Evolutionary conservation across 257 asterid species (phyloP).

Genomic region (Solanum lignicaule): DNA sequence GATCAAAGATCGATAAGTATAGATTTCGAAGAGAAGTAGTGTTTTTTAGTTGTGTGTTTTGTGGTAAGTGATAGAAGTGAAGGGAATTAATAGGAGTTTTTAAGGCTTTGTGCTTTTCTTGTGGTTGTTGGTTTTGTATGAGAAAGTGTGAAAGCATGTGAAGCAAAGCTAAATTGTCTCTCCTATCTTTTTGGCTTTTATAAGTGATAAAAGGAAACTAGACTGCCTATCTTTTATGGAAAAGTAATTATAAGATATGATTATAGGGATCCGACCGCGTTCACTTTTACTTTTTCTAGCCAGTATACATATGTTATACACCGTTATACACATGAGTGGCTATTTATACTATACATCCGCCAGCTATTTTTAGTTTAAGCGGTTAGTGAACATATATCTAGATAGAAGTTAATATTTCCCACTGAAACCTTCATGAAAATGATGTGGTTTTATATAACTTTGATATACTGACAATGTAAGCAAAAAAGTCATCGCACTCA

Average conservation of each 20-base stretch:
- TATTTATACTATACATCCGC: background rate
- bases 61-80: background rate
- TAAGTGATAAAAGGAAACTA: constrained; percentile 50
- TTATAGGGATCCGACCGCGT: background rate
- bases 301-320: background rate
- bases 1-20: background rate
- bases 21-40: background rate
- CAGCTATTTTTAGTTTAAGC: background rate
- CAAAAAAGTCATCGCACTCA: background rate
- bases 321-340: background rate
- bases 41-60: background rate
- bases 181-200: constrained; percentile 15
- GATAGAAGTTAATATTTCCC: background rate
- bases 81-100: constrained; percentile 25
- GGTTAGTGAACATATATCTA: background rate
- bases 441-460: background rate
- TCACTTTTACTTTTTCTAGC: background rate
- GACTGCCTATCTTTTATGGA: constrained; percentile 44
- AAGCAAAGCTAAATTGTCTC: constrained; percentile 76
- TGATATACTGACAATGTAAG: background rate
- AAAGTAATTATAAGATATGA: background rate
- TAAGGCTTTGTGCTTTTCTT: constrained; percentile 71
- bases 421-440: background rate
- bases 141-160: constrained; percentile 77
- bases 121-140: constrained; percentile 62